A percentile compares a stretch with the other conserved stretches of the same genome.
phyloP scores from a whole-genome alignment of 306 rosid species.

The Cicer yamashitae region DNA sequence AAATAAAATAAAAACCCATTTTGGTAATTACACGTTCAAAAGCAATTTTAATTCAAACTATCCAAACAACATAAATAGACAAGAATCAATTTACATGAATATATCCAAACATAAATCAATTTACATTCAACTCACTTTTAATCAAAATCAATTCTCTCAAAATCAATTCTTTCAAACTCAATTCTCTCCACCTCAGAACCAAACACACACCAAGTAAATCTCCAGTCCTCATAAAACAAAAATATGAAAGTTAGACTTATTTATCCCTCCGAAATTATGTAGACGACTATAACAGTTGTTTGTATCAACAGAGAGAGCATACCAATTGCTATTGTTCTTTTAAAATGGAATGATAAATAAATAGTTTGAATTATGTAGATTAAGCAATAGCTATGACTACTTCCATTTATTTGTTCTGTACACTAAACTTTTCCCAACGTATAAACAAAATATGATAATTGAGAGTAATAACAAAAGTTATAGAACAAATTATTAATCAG shows the following conservation, averaged over 20 bases:
- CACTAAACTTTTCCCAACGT: constrained; percentile 5
- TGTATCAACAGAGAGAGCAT: constrained; percentile 8
- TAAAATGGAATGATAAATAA: constrained; percentile 19
- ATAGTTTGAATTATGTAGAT: neutral
- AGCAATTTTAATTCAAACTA: too few relatives aligned
- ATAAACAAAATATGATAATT: constrained; percentile 14
- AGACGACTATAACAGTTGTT: neutral
- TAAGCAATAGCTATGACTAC: constrained; percentile 18
- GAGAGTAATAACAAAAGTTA: constrained; percentile 9
- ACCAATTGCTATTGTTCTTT: constrained; percentile 4
- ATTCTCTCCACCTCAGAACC: too few relatives aligned
- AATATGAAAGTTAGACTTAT: neutral
- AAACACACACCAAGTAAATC: neutral
- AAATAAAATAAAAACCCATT: too few relatives aligned
- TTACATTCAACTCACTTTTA: too few relatives aligned
- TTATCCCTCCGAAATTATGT: constrained; percentile 13
- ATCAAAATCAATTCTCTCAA: too few relatives aligned
- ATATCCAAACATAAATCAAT: too few relatives aligned
- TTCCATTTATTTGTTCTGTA: constrained; percentile 16
- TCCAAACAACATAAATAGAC: too few relatives aligned
- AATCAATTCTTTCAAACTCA: too few relatives aligned
- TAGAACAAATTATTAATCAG: constrained; percentile 9
- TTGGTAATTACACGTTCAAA: too few relatives aligned
- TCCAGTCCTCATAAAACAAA: constrained; percentile 22
- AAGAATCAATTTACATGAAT: too few relatives aligned